A percentile compares a stretch with the other conserved stretches of the same genome.
phyloP scores from a whole-genome alignment of 1,139 yeast genomes.

The Scheffersomyces stambukii region DNA sequence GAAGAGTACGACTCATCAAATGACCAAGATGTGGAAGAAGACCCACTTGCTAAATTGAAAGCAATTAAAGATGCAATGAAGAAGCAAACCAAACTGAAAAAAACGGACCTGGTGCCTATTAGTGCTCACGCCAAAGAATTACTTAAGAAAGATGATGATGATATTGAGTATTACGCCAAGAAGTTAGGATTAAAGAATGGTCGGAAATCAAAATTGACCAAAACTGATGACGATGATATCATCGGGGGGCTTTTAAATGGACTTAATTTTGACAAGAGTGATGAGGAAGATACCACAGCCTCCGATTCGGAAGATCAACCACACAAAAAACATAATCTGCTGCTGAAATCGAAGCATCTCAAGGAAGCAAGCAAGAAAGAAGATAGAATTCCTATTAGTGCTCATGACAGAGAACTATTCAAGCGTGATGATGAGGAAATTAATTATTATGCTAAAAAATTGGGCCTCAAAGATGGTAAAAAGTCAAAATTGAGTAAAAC shows the following conservation, averaged over 20 bases:
- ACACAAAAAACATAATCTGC: too few relatives aligned
- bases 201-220: constrained; percentile 37
- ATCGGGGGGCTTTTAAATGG: constrained; percentile 77
- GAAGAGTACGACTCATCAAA: constrained; percentile 6
- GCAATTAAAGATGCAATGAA: constrained; percentile 33
- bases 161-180: constrained; percentile 78
- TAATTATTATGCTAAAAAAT: constrained; percentile 75
- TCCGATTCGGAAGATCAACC: not conserved
- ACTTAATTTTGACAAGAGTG: constrained; percentile 54
- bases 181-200: constrained; percentile 68
- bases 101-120: constrained; percentile 10
- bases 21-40: constrained; percentile 12
- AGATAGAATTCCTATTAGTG: constrained; percentile 19
- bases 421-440: constrained; percentile 74
- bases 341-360: constrained; percentile 13
- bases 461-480: constrained; percentile 61
- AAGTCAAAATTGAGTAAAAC: constrained; percentile 37
- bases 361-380: constrained; percentile 8
- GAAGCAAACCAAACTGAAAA: constrained; percentile 5
- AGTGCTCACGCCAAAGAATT: constrained; percentile 42
- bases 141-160: constrained; percentile 65
- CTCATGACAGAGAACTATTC: constrained; percentile 42
- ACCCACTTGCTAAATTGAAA: constrained; percentile 43
- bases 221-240: constrained; percentile 59
- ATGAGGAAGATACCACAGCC: constrained; percentile 1